A percentile compares a stretch with the other conserved stretches of the same genome.
Conservation (phyloP, 108 stramenopile species). For the Poteriospumella lacustris region DNA sequence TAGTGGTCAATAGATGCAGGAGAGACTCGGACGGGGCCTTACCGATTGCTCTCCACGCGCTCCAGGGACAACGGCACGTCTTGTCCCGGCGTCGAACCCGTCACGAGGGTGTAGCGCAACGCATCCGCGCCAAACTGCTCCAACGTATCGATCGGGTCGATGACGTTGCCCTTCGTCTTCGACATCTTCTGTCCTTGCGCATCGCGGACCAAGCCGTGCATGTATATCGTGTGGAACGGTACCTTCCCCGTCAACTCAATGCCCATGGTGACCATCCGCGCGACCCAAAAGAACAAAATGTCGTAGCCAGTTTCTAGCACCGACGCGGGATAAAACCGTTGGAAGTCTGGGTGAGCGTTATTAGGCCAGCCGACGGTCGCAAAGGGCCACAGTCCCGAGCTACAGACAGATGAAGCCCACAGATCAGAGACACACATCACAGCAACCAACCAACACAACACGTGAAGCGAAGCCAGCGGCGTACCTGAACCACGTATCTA, state of each 20-base stretch:
- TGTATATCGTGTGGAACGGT: constrained; percentile 77
- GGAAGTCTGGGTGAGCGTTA: constrained; percentile 59
- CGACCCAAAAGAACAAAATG: constrained; percentile 99
- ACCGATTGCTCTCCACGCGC: constrained; percentile 20
- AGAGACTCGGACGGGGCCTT: not conserved
- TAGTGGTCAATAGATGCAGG: too few species aligned
- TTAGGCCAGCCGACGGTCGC: constrained; percentile 78
- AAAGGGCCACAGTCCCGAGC: constrained; percentile 94
- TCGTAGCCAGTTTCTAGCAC: constrained; percentile 97
- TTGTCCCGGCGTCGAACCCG: constrained; percentile 90
- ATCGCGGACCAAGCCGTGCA: constrained; percentile 92
- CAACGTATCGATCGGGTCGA: constrained; percentile 93
- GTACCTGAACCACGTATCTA: constrained; percentile 89
- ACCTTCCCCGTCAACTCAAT: constrained; percentile 71
- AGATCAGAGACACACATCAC: too few species aligned
- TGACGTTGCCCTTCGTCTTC: constrained; percentile 96
- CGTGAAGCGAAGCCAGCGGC: too few species aligned
- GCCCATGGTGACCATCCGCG: constrained; percentile 97
- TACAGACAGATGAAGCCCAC: constrained; percentile 9
- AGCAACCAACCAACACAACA: too few species aligned
- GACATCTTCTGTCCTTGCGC: constrained; percentile 93
- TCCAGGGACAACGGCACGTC: constrained; percentile 44
- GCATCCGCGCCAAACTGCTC: constrained; percentile 58
- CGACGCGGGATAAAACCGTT: constrained; percentile 82
- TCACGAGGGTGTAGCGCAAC: constrained; percentile 63